phyloP scores from a whole-genome alignment of 192 early-diverging fungal species.

The Oehlia diaphana region DNA sequence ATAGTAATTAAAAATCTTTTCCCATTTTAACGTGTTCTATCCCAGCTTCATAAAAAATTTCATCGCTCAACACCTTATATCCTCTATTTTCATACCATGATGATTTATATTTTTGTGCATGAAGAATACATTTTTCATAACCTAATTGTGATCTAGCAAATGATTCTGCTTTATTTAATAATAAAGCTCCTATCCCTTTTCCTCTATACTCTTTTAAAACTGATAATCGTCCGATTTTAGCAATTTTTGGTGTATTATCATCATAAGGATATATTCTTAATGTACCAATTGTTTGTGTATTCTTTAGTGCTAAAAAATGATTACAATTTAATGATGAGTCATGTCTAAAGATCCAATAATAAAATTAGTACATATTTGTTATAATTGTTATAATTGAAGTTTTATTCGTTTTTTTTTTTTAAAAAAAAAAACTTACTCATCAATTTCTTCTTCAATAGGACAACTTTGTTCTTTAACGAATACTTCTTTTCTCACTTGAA shows the following conservation, averaged over 20 bases:
- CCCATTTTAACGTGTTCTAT: conserved; percentile 10
- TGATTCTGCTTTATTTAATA: background rate
- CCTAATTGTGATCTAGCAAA: conserved; percentile 6
- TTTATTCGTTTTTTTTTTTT: background rate
- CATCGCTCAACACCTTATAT: background rate
- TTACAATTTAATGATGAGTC: background rate
- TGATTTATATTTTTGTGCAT: conserved; percentile 19
- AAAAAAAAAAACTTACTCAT: conserved; percentile 19
- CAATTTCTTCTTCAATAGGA: background rate
- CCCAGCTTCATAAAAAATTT: conserved; percentile 12
- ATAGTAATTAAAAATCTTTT: background rate
- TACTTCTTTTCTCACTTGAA: conserved; percentile 16
- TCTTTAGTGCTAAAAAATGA: background rate
- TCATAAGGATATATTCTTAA: conserved; percentile 6
- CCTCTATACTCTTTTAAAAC: background rate
- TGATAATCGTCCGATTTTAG: conserved; percentile 15
- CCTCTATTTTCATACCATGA: conserved; percentile 12
- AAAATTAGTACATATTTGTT: background rate
- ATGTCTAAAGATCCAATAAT: background rate
- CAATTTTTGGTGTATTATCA: no score
- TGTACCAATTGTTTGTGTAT: conserved; percentile 16
- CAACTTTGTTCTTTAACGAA: conserved; percentile 18
- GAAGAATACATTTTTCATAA: background rate
- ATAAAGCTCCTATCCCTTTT: background rate
- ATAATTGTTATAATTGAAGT: background rate